Base-by-base conservation (phyloP, 495 filamentous ascomycete genomes). In the Penicillium coffeae region DNA sequence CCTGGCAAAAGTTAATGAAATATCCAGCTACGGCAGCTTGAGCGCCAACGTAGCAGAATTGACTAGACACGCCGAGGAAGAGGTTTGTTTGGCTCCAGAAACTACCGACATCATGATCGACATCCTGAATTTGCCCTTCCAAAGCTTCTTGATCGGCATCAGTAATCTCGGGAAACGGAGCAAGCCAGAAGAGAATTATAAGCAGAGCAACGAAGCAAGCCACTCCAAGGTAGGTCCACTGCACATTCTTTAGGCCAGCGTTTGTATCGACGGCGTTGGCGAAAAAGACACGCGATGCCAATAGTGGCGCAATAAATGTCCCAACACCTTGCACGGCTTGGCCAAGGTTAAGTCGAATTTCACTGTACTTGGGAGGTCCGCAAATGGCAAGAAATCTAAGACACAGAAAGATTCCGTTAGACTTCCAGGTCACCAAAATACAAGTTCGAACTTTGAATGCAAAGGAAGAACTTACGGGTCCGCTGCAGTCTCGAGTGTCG, bases 201-300 rank as follows among this genome's bases (percentile, higher is more conserved):
- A 90, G 75, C 25, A 80, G 27, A 59, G 78, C 79, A 41, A 88
- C 85, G 57, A 89, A 88, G 65, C 69, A 68, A 12, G 82, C 86
- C 43, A 89, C 84, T 30, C 81, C 84, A 4, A 88, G 74, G 61
- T 90, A 90, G 3, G 85, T 82, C 82, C 83, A 89, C 59, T 89
- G 84, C 12, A 89, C 86, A 51, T 77, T 66, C 27, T 54, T 56
- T 15, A 88, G 63, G 0, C 72, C 73, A 21, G 69, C 60, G 20
- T 64, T 66, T 22, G 76, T 72, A 51, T 77, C 71, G 32, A 76
- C 75, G 7, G 74, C 71, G 30, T 75, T 66, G 38, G 70, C 74
- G 67, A 88, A 89, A 70, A 89, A 82, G 30, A 87, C 85, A 34
- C 79, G 80, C 5, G 78, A 81, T 15, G 81, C 86, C 3, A 88